These are phyloP conservation scores for Gautieria morchelliformis DNA, from an alignment of 768 basidiomycete species.

Conservation along the genomic window DNA sequence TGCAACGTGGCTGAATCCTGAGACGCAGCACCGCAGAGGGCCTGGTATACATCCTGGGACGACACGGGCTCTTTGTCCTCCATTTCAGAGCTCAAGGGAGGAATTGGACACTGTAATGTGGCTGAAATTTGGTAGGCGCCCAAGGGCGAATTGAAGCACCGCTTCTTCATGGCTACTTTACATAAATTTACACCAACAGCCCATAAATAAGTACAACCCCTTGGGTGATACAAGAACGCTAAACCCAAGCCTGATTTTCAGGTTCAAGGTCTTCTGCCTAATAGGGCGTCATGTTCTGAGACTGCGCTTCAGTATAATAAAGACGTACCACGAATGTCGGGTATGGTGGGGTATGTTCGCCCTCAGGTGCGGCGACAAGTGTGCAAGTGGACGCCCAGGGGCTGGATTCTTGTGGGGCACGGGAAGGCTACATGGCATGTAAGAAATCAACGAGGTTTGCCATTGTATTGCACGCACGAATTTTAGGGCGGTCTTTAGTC, in stretches of 20 bases:
- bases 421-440: not conserved
- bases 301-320: not conserved
- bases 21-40: conserved; percentile 59
- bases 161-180: no score
- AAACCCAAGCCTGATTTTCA: conserved; percentile 3
- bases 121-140: not conserved
- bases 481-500: no score
- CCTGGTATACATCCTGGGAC: conserved; percentile 55
- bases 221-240: not conserved
- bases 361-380: not conserved
- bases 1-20: conserved; percentile 47
- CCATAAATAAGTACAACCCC: no score
- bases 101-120: not conserved
- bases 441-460: no score
- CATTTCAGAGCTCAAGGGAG: not conserved
- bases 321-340: not conserved
- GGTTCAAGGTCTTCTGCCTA: not conserved
- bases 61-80: conserved; percentile 32
- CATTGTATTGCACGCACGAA: no score
- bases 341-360: not conserved
- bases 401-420: not conserved
- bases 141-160: no score
- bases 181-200: no score
- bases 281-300: not conserved
- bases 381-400: not conserved